Percentiles rank a stretch among this genome's conserved stretches.
phyloP scores from a whole-genome alignment of 164 flowering plant genomes.

The Akebia trifoliata region DNA sequence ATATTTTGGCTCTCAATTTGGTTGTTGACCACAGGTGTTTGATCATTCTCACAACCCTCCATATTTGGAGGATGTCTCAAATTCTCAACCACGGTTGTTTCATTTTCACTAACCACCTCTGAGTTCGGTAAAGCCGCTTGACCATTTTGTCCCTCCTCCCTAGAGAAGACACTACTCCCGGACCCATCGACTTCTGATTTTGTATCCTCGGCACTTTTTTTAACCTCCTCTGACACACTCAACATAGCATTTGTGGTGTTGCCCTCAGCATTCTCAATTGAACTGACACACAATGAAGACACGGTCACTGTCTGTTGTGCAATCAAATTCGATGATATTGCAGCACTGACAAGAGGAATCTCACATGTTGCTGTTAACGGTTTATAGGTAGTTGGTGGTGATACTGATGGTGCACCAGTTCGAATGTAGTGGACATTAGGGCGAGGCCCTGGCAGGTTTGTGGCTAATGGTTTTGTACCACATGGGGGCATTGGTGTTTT shows the following conservation, averaged over 20 bases:
- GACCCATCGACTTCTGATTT: background rate
- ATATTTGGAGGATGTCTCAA: too few species aligned
- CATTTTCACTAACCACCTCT: background rate
- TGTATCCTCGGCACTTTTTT: too few species aligned
- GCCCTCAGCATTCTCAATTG: background rate
- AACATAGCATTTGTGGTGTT: too few species aligned
- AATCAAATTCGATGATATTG: background rate
- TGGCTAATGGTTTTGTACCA: background rate
- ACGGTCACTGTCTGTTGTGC: background rate
- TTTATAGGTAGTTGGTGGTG: background rate
- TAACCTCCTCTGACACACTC: too few species aligned
- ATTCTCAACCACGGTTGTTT: too few species aligned
- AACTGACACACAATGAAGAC: background rate
- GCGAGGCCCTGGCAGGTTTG: background rate
- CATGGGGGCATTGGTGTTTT: conserved; percentile 38
- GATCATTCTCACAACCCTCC: too few species aligned
- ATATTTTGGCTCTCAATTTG: too few species aligned
- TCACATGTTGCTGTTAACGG: background rate
- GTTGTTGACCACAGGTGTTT: too few species aligned
- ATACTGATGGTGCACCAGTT: background rate
- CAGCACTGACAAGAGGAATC: background rate
- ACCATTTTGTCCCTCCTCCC: background rate
- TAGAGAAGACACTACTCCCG: background rate
- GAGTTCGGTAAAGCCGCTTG: background rate
- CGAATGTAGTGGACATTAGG: conserved; percentile 10